These are phyloP conservation scores for Calocera cornea DNA, from an alignment of 768 basidiomycete genomes.

Conservation along the genomic window DNA sequence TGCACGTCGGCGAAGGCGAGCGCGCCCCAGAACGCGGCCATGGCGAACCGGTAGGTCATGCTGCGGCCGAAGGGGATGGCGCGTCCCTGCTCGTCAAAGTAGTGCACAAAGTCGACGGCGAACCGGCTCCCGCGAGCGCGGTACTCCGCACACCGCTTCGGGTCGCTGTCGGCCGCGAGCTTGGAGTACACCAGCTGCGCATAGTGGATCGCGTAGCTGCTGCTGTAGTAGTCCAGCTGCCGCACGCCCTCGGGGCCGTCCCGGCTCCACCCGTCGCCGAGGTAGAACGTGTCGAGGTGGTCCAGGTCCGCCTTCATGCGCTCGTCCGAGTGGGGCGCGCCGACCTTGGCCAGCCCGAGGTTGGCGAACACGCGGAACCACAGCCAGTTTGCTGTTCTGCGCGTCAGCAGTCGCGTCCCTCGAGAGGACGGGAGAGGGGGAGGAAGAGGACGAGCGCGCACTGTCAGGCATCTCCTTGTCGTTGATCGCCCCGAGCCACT, in stretches of 20 bases:
- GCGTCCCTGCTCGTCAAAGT: slow-evolving; percentile 61
- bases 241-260: slow-evolving; percentile 65
- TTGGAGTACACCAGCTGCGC: slow-evolving; percentile 61
- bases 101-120: slow-evolving; percentile 56
- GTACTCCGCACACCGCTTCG: slow-evolving; percentile 50
- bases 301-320: slow-evolving; percentile 62
- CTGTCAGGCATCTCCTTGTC: slow-evolving; percentile 71
- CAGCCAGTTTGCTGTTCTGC: slow-evolving; percentile 46
- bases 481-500: slow-evolving; percentile 63
- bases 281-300: slow-evolving; percentile 67
- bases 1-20: slow-evolving; percentile 58
- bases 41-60: slow-evolving; percentile 68
- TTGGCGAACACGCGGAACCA: slow-evolving; percentile 76
- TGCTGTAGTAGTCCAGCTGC: slow-evolving; percentile 70
- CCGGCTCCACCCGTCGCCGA: slow-evolving; percentile 60
- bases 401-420: neutral
- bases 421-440: neutral
- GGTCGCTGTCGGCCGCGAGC: slow-evolving; percentile 47
- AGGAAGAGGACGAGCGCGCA: slow-evolving; percentile 14
- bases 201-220: slow-evolving; percentile 66
- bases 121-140: slow-evolving; percentile 47
- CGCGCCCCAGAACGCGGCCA: slow-evolving; percentile 64
- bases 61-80: slow-evolving; percentile 65
- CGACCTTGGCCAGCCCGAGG: slow-evolving; percentile 50
- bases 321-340: slow-evolving; percentile 39